phyloP scores from a whole-genome alignment of 2,329 filamentous ascomycete species.

The Zasmidium cellare region DNA sequence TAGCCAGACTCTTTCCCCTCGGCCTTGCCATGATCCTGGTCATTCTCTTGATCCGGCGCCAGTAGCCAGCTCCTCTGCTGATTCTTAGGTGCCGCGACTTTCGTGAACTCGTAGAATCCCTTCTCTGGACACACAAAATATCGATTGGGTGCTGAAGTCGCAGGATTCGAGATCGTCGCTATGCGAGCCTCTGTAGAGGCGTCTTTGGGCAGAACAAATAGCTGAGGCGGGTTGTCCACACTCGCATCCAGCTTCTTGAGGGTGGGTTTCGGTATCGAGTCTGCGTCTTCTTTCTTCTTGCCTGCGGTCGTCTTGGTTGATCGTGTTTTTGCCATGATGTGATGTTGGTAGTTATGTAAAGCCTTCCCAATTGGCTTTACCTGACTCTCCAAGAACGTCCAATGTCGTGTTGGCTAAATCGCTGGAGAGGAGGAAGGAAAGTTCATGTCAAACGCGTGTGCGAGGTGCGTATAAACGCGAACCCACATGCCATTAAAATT shows the following conservation, averaged over 20 bases:
- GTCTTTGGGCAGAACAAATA: constrained; percentile 59
- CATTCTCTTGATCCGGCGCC: constrained; percentile 30
- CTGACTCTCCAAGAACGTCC: background rate
- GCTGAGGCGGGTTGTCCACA: constrained; percentile 48
- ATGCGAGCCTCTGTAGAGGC: constrained; percentile 56
- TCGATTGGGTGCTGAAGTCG: constrained; percentile 47
- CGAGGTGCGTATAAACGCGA: background rate
- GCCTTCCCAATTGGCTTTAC: background rate
- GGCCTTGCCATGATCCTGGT: constrained; percentile 13
- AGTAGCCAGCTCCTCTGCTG: constrained; percentile 57
- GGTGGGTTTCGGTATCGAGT: constrained; percentile 13
- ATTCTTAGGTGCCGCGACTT: constrained; percentile 52
- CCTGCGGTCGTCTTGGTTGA: constrained; percentile 27
- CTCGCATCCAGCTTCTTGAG: constrained; percentile 35
- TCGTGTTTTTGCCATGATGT: constrained; percentile 29
- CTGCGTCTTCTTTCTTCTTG: constrained; percentile 13
- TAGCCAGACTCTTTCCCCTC: constrained; percentile 42
- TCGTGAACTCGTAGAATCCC: constrained; percentile 63
- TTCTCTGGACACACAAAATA: constrained; percentile 61
- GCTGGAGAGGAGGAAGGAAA: too few species aligned
- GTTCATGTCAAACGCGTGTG: background rate
- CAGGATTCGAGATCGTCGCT: constrained; percentile 56
- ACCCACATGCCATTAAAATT: background rate
- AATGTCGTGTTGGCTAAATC: too few species aligned
- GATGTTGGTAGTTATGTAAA: background rate